Base-by-base conservation (phyloP, 2,329 filamentous ascomycete species). In the Pseudogymnoascus sp. region DNA sequence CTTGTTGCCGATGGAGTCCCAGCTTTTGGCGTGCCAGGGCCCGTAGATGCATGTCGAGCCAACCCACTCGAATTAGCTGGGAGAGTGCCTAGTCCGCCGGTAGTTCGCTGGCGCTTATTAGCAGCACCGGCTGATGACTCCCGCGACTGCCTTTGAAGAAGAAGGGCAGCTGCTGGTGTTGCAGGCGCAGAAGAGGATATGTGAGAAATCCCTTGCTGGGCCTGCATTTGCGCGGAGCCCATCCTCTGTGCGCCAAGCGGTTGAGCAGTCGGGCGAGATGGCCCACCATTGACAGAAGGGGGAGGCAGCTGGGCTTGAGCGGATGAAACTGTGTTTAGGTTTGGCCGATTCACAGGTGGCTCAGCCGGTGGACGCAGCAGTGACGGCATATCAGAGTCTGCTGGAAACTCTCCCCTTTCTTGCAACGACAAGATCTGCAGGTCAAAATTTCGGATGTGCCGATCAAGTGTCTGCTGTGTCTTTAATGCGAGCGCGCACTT, bases 401-500 rank as follows among this genome's bases (percentile, higher is more conserved):
- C 62, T 33, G 68, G 65, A 57, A 73, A 68, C 67, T 87, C 85
- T 65, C 77, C 77, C 68, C 83, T 78, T 65, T 86, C 84, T 71
- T 83, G 81, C 25, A 87, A 75, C 54, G 78, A 74, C 68, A 87
- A 86, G 66, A 87, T 80, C 68, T 86, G 82, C 58, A 77, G 71
- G 68, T 88, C 88, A 71, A 82, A 86, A 71, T 77, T 83, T 70
- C 76, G 81, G 67, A 79, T 78, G 75, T 87, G 85, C 68, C 86
- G 86, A 69, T 87, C 84, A 70, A 85, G 78, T 41, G 81, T 76
- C 57, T 75, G 70, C 68, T 84, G 79, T 61, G 85, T 75, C 73
- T 88, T 91, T 65, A 86, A 80, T 3, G 85, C 81, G 30, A 94
- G 76, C 2, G 80, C 80, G 60, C 90, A 79, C 77, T 94, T 94